phyloP scores from a whole-genome alignment of 164 flowering plant genomes.

The Aristolochia californica region DNA sequence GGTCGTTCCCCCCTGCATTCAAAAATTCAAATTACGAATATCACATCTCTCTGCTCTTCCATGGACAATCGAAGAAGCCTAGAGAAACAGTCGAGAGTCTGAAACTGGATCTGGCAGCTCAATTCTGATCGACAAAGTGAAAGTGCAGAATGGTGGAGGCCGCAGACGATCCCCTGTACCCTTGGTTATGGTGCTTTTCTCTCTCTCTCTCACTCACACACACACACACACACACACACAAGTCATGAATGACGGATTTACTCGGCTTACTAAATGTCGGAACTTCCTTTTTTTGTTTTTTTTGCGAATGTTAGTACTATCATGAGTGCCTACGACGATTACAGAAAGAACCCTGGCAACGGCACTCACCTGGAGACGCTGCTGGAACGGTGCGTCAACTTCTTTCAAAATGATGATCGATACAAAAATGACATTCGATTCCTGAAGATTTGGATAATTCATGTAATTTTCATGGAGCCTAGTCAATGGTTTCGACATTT shows the following conservation, averaged over 20 bases:
- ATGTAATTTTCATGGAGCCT: constrained; percentile 32
- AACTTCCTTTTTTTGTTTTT: background rate
- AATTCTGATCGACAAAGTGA: background rate
- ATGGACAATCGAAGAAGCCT: background rate
- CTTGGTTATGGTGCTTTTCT: constrained; percentile 4
- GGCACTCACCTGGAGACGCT: constrained; percentile 29
- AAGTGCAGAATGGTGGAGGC: background rate
- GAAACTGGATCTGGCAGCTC: background rate
- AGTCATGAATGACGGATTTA: background rate
- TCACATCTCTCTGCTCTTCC: background rate
- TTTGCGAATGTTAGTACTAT: constrained; percentile 26
- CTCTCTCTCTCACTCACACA: background rate
- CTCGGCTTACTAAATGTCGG: background rate
- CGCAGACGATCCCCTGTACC: constrained; percentile 5
- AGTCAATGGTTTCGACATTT: background rate
- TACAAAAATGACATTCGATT: constrained; percentile 68
- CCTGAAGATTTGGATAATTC: constrained; percentile 75
- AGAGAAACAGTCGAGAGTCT: background rate
- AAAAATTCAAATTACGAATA: background rate
- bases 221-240: background rate
- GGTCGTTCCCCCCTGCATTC: background rate
- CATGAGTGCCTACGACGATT: constrained; percentile 26
- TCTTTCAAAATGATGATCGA: constrained; percentile 42
- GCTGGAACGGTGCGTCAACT: constrained; percentile 32
- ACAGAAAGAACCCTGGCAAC: constrained; percentile 10